phyloP scores from a whole-genome alignment of 225 moss, liverwort and hornwort species.

The Bryum argenteum region DNA sequence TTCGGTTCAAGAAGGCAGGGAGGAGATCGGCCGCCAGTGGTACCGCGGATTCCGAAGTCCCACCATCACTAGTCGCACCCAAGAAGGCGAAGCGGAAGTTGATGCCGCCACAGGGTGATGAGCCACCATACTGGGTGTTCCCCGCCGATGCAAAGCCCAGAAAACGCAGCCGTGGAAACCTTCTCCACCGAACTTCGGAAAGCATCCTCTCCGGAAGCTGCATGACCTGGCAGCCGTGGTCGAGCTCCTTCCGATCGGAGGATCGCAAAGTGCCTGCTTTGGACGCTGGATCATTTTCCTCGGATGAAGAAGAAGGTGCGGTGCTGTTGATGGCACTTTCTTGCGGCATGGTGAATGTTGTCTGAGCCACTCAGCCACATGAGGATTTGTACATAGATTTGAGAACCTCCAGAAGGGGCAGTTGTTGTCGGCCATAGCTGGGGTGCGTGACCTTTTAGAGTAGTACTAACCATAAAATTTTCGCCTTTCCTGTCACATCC shows the following conservation, averaged over 20 bases:
- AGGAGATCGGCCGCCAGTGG: constrained; percentile 58
- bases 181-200: constrained; percentile 33
- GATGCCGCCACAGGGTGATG: not conserved
- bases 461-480: constrained; percentile 23
- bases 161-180: constrained; percentile 43
- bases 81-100: constrained; percentile 55
- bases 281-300: constrained; percentile 42
- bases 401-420: constrained; percentile 18
- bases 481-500: constrained; percentile 26
- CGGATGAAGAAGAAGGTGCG: constrained; percentile 66
- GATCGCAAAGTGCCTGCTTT: constrained; percentile 31
- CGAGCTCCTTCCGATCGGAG: constrained; percentile 30
- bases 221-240: constrained; percentile 61
- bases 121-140: constrained; percentile 51
- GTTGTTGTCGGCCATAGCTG: constrained; percentile 13
- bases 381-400: constrained; percentile 54
- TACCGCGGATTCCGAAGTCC: constrained; percentile 30
- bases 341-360: constrained; percentile 49
- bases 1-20: constrained; percentile 79
- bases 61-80: constrained; percentile 20
- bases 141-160: constrained; percentile 36
- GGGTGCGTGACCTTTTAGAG: not conserved
- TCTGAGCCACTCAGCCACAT: constrained; percentile 17
- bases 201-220: constrained; percentile 58
- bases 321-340: constrained; percentile 66